A percentile compares a stretch with the other conserved stretches of the same genome.
These are phyloP conservation scores for Trifolium subterraneum DNA, from an alignment of 306 rosid species.

Conservation along the genomic window DNA sequence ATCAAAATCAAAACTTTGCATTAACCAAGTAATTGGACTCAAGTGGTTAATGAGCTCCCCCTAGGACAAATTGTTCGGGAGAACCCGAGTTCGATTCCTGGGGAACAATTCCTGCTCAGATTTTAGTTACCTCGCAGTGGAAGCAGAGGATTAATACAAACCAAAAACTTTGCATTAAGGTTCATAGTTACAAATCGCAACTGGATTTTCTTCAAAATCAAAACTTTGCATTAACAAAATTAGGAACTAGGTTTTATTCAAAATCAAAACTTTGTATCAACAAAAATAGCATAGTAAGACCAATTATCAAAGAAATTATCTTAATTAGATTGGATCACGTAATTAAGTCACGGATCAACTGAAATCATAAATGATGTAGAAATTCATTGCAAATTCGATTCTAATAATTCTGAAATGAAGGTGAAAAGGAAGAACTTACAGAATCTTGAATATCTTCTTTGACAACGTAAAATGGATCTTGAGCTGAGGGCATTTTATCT, in stretches of 20 bases:
- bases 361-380: background rate
- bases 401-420: background rate
- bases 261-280: conserved; percentile 15
- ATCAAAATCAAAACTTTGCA: too few relatives aligned
- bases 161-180: background rate
- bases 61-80: too few relatives aligned
- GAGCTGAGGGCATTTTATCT: conserved; percentile 83
- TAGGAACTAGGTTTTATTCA: conserved; percentile 11
- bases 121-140: too few relatives aligned
- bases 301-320: conserved; percentile 17
- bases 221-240: background rate
- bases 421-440: conserved; percentile 53
- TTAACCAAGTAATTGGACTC: too few relatives aligned
- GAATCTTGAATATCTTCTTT: conserved; percentile 97
- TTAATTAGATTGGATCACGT: conserved; percentile 10
- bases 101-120: too few relatives aligned
- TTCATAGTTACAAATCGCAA: conserved; percentile 34
- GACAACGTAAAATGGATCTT: conserved; percentile 98
- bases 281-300: conserved; percentile 31
- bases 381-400: background rate
- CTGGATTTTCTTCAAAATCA: conserved; percentile 25
- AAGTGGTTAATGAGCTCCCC: too few relatives aligned
- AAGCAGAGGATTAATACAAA: too few relatives aligned
- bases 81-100: too few relatives aligned
- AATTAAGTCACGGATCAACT: background rate